phyloP scores from a whole-genome alignment of 192 early-diverging fungal species.

The Coemansia sp. region DNA sequence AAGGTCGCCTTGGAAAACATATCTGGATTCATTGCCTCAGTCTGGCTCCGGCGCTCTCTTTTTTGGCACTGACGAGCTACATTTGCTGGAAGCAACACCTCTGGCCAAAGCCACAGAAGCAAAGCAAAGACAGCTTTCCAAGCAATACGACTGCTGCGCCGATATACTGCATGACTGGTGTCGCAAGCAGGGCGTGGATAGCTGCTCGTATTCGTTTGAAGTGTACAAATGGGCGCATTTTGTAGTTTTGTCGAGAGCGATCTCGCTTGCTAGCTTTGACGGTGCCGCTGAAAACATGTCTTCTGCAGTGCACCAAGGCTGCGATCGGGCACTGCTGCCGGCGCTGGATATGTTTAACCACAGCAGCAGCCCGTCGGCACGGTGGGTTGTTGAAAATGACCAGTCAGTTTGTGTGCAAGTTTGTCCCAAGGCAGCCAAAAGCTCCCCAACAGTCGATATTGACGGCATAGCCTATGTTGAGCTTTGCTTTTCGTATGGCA shows the following conservation, averaged over 20 bases:
- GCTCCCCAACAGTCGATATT: not conserved
- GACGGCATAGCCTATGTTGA: constrained; percentile 7
- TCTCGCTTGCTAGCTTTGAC: constrained; percentile 32
- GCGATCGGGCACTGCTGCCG: constrained; percentile 33
- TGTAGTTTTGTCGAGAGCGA: constrained; percentile 31
- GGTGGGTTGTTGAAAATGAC: constrained; percentile 19
- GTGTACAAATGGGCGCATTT: constrained; percentile 33
- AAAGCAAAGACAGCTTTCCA: constrained; percentile 25
- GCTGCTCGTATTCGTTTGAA: constrained; percentile 8
- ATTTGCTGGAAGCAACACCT: constrained; percentile 22
- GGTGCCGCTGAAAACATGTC: not conserved
- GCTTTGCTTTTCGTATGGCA: constrained; percentile 32
- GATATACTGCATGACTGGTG: constrained; percentile 17
- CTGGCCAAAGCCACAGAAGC: constrained; percentile 20
- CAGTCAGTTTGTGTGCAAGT: constrained; percentile 15
- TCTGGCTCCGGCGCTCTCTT: constrained; percentile 18
- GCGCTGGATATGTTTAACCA: constrained; percentile 44
- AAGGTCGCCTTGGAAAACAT: constrained; percentile 27
- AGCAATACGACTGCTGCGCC: constrained; percentile 12
- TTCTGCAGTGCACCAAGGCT: not conserved
- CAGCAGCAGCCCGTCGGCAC: constrained; percentile 15
- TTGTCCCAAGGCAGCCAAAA: not conserved
- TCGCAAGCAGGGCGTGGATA: not conserved
- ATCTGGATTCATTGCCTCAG: constrained; percentile 23
- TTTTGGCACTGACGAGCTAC: constrained; percentile 7